These are phyloP conservation scores for Stromatinia cepivora DNA, from an alignment of 2,329 filamentous ascomycete species.

Conservation along the genomic window DNA sequence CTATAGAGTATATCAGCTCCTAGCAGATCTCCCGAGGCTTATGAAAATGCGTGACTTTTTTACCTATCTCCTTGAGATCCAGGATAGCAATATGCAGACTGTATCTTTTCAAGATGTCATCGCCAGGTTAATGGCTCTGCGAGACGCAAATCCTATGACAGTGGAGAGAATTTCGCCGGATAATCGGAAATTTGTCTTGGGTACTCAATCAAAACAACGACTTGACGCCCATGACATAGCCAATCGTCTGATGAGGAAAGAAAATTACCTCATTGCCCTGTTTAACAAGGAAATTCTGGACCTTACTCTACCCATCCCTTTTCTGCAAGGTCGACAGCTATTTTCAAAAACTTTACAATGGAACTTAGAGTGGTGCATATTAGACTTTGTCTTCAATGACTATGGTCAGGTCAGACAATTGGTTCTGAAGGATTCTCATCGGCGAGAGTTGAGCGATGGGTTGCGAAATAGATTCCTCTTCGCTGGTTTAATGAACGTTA, in stretches of 20 bases:
- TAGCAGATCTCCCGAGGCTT: slow-evolving; percentile 59
- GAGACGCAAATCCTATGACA: slow-evolving; percentile 68
- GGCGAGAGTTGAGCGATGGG: slow-evolving; percentile 74
- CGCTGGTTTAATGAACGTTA: slow-evolving; percentile 80
- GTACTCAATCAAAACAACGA: slow-evolving; percentile 86
- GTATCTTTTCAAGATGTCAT: slow-evolving; percentile 74
- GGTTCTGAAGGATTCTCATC: slow-evolving; percentile 81
- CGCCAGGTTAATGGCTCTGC: slow-evolving; percentile 66
- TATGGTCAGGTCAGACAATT: slow-evolving; percentile 82
- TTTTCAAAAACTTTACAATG: slow-evolving; percentile 90
- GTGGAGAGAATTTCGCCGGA: slow-evolving; percentile 59
- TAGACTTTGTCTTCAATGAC: slow-evolving; percentile 92
- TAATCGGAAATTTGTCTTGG: slow-evolving; percentile 56
- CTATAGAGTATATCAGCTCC: slow-evolving; percentile 56
- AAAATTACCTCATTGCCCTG: slow-evolving; percentile 94
- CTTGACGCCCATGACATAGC: slow-evolving; percentile 97
- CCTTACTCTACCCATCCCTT: slow-evolving; percentile 80
- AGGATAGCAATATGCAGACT: slow-evolving; percentile 70
- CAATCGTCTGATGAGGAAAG: slow-evolving; percentile 91
- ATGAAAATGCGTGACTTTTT: slow-evolving; percentile 70
- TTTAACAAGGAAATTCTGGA: slow-evolving; percentile 97
- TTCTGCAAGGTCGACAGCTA: slow-evolving; percentile 74
- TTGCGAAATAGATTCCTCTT: slow-evolving; percentile 77
- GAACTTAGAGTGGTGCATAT: slow-evolving; percentile 86
- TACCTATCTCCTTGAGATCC: slow-evolving; percentile 64